A percentile compares a stretch with the other conserved stretches of the same genome.
These are phyloP conservation scores for Aspergillus sclerotiicarbonarius DNA, from an alignment of 495 filamentous ascomycete genomes.

Conservation along the genomic window DNA sequence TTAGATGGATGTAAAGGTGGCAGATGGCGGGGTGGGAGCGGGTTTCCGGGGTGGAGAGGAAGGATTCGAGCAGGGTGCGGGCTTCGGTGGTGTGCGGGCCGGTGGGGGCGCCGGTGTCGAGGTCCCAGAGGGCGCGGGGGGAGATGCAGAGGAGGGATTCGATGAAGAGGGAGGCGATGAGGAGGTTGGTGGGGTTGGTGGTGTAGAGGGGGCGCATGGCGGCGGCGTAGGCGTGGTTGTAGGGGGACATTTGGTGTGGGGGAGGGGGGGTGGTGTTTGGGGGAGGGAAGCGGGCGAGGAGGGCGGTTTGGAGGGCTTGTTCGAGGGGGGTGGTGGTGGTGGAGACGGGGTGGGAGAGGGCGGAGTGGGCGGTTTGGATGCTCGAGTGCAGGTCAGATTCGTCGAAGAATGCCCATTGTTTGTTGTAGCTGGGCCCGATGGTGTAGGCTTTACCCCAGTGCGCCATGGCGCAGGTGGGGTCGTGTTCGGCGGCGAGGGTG, in stretches of 20 bases:
- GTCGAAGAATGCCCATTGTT: constrained; percentile 51
- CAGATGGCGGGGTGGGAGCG: constrained; percentile 54
- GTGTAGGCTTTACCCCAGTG: constrained; percentile 66
- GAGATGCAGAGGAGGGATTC: constrained; percentile 66
- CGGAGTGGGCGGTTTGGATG: constrained; percentile 40
- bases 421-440: constrained; percentile 69
- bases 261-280: constrained; percentile 9
- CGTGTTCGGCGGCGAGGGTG: constrained; percentile 20
- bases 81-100: constrained; percentile 53
- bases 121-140: constrained; percentile 61
- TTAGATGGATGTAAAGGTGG: constrained; percentile 66
- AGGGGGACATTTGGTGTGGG: constrained; percentile 35
- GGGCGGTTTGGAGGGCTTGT: neutral
- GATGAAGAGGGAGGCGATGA: constrained; percentile 57
- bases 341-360: constrained; percentile 14
- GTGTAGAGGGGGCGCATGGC: constrained; percentile 56
- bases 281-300: constrained; percentile 43
- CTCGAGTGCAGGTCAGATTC: constrained; percentile 38
- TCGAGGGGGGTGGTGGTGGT: neutral
- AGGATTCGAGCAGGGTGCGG: constrained; percentile 49
- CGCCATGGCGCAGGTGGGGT: constrained; percentile 56
- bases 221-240: constrained; percentile 52
- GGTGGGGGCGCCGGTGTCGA: constrained; percentile 53
- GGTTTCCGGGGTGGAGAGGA: constrained; percentile 38
- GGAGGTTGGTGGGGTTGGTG: constrained; percentile 46